Evolutionary conservation across 257 asterid genomes (phyloP), one percentile per base, ranked within the genome.

Genomic region (Fraxinus americana): DNA sequence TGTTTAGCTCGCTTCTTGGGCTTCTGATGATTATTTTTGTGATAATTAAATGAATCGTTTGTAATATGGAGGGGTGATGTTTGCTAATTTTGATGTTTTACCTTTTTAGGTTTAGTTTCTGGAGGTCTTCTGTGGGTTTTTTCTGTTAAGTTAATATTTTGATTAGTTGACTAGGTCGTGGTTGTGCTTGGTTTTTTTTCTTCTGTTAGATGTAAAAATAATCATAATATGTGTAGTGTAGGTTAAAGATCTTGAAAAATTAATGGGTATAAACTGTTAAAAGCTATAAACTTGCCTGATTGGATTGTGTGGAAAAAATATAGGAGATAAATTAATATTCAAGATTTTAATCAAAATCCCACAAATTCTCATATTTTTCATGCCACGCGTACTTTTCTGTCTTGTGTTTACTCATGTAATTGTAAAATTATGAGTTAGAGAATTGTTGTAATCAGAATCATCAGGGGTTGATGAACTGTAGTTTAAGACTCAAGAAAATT

Each of bases 151-250:
- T 70, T 23, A 25, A 17, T 69, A 75, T 48, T 76, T 77, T 73
- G 79, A 12, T 52, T 77, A 75, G 72, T 79, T 76, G 75, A 75
- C 78, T 75, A 74, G 29, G 75, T 34, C 48, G 27, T 75, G 32
- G 14, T 59, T 29, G 32, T 59, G 21, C 63, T 74, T 70, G 27
- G 65, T 21, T 75, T 72, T 54, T 41, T n/a, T 45, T 61, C 27
- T n/a, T 4, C 25, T 8, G 29, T 61, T 61, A 9, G 25, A 54
- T 61, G 32, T 1, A 61, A 59, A 59, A 23, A 9, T 41, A 12
- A 61, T 23, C 32, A 61, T 21, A 23, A 61, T 21, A 54, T 23
- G 23, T 23, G 6, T 16, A 16, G 61, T 16, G 65, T 38, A 68
- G 21, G 25, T 17, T 0, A 8, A 73, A 61, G 67, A 57, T 57